A percentile compares a stretch with the other conserved stretches of the same genome.
Evolutionary conservation across 176 grass and related monocot genomes (phyloP).

Genomic region (Phoenix dactylifera): DNA sequence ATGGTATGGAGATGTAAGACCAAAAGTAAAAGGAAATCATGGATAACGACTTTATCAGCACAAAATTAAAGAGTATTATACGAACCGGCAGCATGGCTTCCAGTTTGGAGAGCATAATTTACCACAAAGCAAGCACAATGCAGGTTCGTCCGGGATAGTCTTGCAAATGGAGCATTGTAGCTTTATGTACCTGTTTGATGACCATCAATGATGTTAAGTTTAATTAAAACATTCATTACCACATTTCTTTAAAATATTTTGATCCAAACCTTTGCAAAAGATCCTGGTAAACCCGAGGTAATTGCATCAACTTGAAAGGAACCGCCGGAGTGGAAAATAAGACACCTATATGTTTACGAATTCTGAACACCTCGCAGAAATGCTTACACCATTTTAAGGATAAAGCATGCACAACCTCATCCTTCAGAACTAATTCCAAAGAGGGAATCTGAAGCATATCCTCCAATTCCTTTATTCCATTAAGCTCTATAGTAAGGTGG

Average conservation of each 20-base stretch:
- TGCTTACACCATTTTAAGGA: constrained; percentile 79
- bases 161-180: constrained; percentile 67
- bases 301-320: constrained; percentile 83
- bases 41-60: neutral
- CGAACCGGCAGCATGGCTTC: constrained; percentile 86
- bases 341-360: constrained; percentile 33
- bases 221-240: constrained; percentile 16
- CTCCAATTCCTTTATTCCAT: constrained; percentile 70
- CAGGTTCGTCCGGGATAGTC: constrained; percentile 77
- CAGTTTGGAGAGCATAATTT: constrained; percentile 78
- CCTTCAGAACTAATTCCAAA: constrained; percentile 60
- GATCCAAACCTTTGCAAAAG: constrained; percentile 43
- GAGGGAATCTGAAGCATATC: constrained; percentile 57
- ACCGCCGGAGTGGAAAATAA: constrained; percentile 61
- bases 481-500: constrained; percentile 47
- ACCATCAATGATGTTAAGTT: neutral
- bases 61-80: constrained; percentile 9
- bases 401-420: constrained; percentile 54
- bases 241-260: constrained; percentile 13
- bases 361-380: constrained; percentile 66
- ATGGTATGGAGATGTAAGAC: no score
- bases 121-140: constrained; percentile 88
- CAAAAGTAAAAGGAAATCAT: no score
- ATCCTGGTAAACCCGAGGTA: constrained; percentile 86
- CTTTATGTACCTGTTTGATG: constrained; percentile 63